Base-by-base conservation (phyloP, 192 early-diverging fungal genomes). In the Linnemannia schmuckeri region DNA sequence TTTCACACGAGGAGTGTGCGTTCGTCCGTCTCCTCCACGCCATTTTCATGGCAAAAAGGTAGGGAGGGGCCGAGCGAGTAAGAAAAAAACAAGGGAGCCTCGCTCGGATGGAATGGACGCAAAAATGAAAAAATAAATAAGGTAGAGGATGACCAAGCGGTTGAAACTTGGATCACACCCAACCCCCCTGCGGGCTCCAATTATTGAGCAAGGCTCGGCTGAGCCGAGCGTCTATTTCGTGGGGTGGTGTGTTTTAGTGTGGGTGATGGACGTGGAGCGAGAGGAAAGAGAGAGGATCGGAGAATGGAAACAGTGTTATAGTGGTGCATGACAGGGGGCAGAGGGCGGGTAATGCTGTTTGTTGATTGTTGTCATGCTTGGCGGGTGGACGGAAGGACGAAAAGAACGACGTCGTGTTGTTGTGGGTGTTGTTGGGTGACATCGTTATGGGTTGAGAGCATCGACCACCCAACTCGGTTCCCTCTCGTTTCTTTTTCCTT, bases 191-290 rank as follows among this genome's bases (percentile, higher is more conserved):
- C 5, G 49, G 49, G 49, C 49, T 52, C 49, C 17, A 52, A n/a
- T 57, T 27, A n/a, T 57, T 30, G 30, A 33, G 3, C 13, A 66
- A 66, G 61, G 30, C 61, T 66, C 61, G 61, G 61, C 61, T 66
- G 27, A 66, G 61, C 61, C 61, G 61, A 66, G 61, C 33, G 61
- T 66, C 24, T 66, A 66, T 66, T 33, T 66, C 30, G 61, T 66
- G 61, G 61, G 30, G 61, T 54, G 30, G 61, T 54, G 52, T 18
- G 15, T 18, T 6, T 13, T 5, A 20, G 18, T 33, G 61, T 33
- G 61, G 30, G 13, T 35, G n/a, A 33, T 5, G 5, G 6, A 61
- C 27, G 55, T 24, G n/a, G 55, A 61, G 55, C 55, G 55, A 55
- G 24, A 33, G 12, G 61, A 12, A 66, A 61, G 4, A 33, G 13